phyloP scores from a whole-genome alignment of 768 basidiomycete genomes.

The Cyathus striatus region DNA sequence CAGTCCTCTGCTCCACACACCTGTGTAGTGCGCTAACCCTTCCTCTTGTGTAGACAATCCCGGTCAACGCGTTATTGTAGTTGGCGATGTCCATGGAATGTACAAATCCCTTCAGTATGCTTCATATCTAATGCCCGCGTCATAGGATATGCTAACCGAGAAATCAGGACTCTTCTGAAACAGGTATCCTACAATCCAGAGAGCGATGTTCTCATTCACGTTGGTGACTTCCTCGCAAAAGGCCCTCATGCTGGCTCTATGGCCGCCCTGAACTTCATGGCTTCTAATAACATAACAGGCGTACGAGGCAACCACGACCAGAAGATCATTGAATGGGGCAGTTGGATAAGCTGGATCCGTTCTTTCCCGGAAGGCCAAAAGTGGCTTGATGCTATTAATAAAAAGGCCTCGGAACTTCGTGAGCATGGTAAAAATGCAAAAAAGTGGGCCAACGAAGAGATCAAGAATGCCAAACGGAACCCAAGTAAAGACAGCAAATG shows the following conservation, averaged over 20 bases:
- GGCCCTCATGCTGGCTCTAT: constrained; percentile 56
- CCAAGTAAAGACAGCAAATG: background rate
- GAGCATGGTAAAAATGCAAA: constrained; percentile 27
- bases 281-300: constrained; percentile 58
- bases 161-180: background rate
- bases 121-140: background rate
- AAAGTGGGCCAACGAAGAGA: constrained; percentile 21
- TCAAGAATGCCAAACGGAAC: background rate
- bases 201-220: constrained; percentile 70
- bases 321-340: constrained; percentile 81
- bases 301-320: constrained; percentile 97
- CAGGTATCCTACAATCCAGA: constrained; percentile 24
- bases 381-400: constrained; percentile 55
- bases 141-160: background rate
- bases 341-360: constrained; percentile 80
- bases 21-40: background rate
- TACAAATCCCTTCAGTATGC: constrained; percentile 59
- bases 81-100: constrained; percentile 92
- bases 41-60: constrained; percentile 35
- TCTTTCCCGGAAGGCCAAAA: constrained; percentile 33
- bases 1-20: constrained; percentile 1
- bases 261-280: constrained; percentile 60
- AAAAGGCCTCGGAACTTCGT: constrained; percentile 16
- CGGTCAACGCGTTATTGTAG: constrained; percentile 56
- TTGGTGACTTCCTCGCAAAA: constrained; percentile 81